A percentile compares a stretch with the other conserved stretches of the same genome.
phyloP scores from a whole-genome alignment of 768 basidiomycete species.

The Saitozyma sp. region DNA sequence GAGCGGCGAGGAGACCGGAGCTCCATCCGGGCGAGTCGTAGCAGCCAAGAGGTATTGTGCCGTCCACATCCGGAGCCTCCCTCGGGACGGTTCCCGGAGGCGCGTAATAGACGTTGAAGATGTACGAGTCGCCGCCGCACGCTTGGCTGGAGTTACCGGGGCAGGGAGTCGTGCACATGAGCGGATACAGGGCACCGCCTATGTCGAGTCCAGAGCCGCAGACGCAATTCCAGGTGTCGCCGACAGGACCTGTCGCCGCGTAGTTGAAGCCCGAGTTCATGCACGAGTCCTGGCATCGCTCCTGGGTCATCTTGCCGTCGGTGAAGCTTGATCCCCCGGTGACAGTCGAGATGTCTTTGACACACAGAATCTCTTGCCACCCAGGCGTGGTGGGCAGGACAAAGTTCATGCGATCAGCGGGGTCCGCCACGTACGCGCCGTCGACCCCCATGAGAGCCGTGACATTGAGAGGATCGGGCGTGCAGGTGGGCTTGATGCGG shows the following conservation, averaged over 20 bases:
- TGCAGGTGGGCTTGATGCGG: slow-evolving; percentile 39
- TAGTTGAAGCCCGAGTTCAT: slow-evolving; percentile 12
- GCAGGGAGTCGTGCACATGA: slow-evolving; percentile 21
- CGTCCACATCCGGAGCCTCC: slow-evolving; percentile 12
- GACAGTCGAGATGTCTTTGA: slow-evolving; percentile 8
- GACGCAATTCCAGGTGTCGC: slow-evolving; percentile 17
- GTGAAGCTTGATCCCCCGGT: slow-evolving; percentile 9
- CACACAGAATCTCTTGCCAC: slow-evolving; percentile 36
- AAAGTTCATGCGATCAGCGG: slow-evolving; percentile 16
- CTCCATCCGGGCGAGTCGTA: slow-evolving; percentile 22
- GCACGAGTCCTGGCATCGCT: slow-evolving; percentile 22
- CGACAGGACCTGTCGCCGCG: slow-evolving; percentile 9
- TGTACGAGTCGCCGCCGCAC: slow-evolving; percentile 27
- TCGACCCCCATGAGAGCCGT: slow-evolving; percentile 28
- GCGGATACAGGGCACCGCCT: slow-evolving; percentile 2
- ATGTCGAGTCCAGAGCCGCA: slow-evolving; percentile 22
- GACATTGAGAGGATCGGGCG: slow-evolving; percentile 29
- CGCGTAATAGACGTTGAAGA: slow-evolving; percentile 21
- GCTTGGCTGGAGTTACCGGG: slow-evolving; percentile 31
- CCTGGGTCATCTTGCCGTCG: slow-evolving; percentile 16
- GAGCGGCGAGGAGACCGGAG: slow-evolving; percentile 18
- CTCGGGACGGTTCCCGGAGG: slow-evolving; percentile 20
- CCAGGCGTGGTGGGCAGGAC: slow-evolving; percentile 28
- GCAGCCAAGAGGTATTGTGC: slow-evolving; percentile 28
- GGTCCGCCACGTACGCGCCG: slow-evolving; percentile 24